A percentile compares a stretch with the other conserved stretches of the same genome.
phyloP scores from a whole-genome alignment of 2,329 filamentous ascomycete genomes.

The Verticillium nubilum region DNA sequence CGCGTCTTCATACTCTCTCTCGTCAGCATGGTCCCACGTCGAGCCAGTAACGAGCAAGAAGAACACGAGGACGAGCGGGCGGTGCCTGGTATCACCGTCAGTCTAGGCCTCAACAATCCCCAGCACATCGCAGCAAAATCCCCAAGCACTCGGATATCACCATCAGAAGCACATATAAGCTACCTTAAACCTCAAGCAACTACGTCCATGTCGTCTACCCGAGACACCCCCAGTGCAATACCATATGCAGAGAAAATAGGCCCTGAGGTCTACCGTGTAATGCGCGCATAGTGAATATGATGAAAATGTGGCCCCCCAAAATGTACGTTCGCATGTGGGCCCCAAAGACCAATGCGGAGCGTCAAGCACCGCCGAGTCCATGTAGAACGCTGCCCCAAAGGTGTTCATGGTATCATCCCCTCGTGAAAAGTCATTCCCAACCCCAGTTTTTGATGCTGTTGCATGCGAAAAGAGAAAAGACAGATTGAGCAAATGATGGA shows the following conservation, averaged over 20 bases:
- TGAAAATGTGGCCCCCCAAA: conserved; percentile 5
- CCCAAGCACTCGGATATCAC: not conserved
- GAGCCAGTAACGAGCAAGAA: too few relatives aligned
- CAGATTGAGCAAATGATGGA: not conserved
- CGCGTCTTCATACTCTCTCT: too few relatives aligned
- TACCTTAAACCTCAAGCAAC: not conserved
- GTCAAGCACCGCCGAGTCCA: not conserved
- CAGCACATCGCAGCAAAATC: too few relatives aligned
- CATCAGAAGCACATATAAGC: not conserved
- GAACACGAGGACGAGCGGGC: too few relatives aligned
- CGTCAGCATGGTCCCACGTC: too few relatives aligned
- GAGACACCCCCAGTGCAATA: not conserved
- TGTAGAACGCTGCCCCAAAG: not conserved
- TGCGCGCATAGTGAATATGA: not conserved
- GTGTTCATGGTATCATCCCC: not conserved
- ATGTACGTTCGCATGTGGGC: not conserved
- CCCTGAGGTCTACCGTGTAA: conserved; percentile 1
- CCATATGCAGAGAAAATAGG: not conserved
- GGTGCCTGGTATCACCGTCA: too few relatives aligned
- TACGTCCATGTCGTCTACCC: not conserved
- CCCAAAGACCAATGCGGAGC: not conserved
- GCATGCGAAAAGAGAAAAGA: not conserved
- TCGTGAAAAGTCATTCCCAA: not conserved
- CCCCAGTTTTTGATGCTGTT: not conserved
- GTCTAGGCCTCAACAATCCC: too few relatives aligned